Evolutionary conservation across 495 filamentous ascomycete species (phyloP), one percentile per base, ranked within the genome.

Genomic region (Clavariopsis aquatica): DNA sequence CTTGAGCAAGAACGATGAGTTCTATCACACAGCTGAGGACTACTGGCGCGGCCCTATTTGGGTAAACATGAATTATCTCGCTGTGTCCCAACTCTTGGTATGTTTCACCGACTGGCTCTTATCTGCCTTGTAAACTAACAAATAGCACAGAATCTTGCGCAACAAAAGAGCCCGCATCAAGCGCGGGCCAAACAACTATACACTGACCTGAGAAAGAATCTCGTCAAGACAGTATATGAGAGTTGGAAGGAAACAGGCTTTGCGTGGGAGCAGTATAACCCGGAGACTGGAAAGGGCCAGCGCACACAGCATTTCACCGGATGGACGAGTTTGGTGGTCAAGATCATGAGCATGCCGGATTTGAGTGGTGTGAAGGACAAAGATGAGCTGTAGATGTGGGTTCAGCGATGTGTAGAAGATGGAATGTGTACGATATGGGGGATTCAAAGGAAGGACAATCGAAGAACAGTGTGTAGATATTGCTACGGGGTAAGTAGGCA

Each of bases 231-330:
- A 27, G 90, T 98, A 53, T 97, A 88, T 79, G 79, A 85, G 38
- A 84, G 86, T 71, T 98, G 94, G 94, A 81, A 87, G 73, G 82
- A 88, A 64, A 98, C 94, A 0, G 92, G 93, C 19, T 98, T 97
- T 75, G 94, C 95, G 10, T 98, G 95, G 95, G 94, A 98, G 74
- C 94, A 98, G 77, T 98, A 97, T 77, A 92, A 96, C 75, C 90
- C 93, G 0, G 91, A 96, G 65, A 96, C 89, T 3, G 94, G 94
- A 51, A 82, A 84, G 58, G 94, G 94, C 31, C 95, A 98, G 80
- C 84, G 94, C 52, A 98, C 92, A 23, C 92, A 96, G 78, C 94
- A 98, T 79, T 98, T 98, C 74, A 95, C 93, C 17, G 94, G 94
- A 57, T 98, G 94, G 94, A 98, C 95, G 52, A 95, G 90, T 75